These are phyloP conservation scores for Neofusicoccum parvum DNA, from an alignment of 2,329 filamentous ascomycete species.

Conservation along the genomic window DNA sequence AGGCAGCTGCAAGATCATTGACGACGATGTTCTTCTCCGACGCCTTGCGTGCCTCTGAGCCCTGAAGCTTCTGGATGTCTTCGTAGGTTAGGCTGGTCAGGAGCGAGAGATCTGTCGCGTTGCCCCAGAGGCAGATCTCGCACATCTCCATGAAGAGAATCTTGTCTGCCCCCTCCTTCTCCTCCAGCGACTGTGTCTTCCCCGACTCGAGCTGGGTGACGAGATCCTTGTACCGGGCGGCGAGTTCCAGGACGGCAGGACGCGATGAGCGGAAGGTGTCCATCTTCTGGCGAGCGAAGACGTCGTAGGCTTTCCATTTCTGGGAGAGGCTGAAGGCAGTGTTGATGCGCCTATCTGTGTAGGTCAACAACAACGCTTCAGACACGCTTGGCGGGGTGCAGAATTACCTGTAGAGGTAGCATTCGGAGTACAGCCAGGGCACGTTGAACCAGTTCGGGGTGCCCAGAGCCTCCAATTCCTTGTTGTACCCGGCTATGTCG, in stretches of 20 bases:
- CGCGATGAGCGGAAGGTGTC: constrained; percentile 90
- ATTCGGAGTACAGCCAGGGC: constrained; percentile 90
- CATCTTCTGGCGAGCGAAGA: constrained; percentile 88
- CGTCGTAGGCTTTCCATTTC: constrained; percentile 88
- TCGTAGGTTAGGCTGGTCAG: constrained; percentile 89
- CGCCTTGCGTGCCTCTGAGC: constrained; percentile 79
- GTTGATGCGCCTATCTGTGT: constrained; percentile 68
- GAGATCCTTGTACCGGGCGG: constrained; percentile 75
- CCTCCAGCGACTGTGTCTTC: constrained; percentile 42
- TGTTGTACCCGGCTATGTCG: constrained; percentile 82
- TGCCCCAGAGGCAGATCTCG: constrained; percentile 96
- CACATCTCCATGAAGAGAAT: constrained; percentile 89
- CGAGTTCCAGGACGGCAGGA: constrained; percentile 80
- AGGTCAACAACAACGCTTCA: not conserved
- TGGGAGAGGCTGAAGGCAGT: constrained; percentile 74
- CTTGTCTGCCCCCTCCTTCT: constrained; percentile 67
- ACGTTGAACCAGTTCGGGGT: constrained; percentile 79
- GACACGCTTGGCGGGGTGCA: not conserved
- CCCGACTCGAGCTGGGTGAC: constrained; percentile 64
- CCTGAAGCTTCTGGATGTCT: constrained; percentile 95
- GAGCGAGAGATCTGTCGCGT: constrained; percentile 91
- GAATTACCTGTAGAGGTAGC: constrained; percentile 80
- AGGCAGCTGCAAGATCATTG: constrained; percentile 79
- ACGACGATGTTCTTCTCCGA: constrained; percentile 89
- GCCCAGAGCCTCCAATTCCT: constrained; percentile 74